Evolutionary conservation across 306 rosid genomes (phyloP), one percentile per base, ranked within the genome.

Genomic region (Cotoneaster glaucophyllus): DNA sequence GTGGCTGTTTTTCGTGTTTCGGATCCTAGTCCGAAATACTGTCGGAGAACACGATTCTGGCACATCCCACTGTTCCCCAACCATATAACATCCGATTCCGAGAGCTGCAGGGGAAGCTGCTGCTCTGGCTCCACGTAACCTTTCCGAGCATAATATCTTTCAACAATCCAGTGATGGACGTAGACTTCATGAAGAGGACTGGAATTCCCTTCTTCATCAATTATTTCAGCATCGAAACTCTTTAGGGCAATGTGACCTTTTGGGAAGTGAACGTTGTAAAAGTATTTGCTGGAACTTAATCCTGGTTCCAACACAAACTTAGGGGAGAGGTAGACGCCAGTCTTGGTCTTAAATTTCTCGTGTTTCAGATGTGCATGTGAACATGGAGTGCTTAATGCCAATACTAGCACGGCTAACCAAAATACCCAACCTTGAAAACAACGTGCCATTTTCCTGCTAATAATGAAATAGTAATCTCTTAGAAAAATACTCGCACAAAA

Each of bases 111-210:
- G 21, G 54, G 54, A 28, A 67, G 77, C 3, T 29, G 64, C 53
- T 77, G 15, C 6, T 32, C 56, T n/a, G 79, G 72, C n/a, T 66
- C 44, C 66, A 71, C 29, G 17, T 63, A 77, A 81, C 71, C 45
- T 56, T 64, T 82, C n/a, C 45, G 73, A 32, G 71, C 70, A 54
- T 72, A 24, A 71, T 74, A 89, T 69, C 83, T 78, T 10, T 0
- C 24, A n/a, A 90, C 22, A 77, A 48, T 10, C 96, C 96, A 93
- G 22, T 93, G 98, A 17, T 93, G 98, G 50, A 93, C 79, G 77
- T 90, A 93, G 67, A 90, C 85, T 74, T 93, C 93, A 1, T 87
- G 85, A 52, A 93, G 95, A 45, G 96, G 86, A 21, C 87, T 41
- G 34, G 91, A 61, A 8, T 81, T 81, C 34, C 95, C 91, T 34